Base-by-base conservation (phyloP, 2,329 filamentous ascomycete genomes). In the Coniella vitis region DNA sequence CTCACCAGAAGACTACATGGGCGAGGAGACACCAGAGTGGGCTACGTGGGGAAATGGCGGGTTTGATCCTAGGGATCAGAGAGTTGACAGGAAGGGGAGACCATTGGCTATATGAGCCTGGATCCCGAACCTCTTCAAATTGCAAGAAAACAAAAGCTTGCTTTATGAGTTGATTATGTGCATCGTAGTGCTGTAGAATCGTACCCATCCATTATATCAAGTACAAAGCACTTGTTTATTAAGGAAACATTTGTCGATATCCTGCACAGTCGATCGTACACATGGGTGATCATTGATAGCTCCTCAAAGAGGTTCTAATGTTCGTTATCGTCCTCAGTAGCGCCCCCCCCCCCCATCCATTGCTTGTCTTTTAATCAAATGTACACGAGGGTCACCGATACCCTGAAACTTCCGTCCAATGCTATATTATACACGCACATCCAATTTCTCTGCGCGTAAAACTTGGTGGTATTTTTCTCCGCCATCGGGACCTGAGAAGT, bases 1-100 rank as follows among this genome's bases (percentile, higher is more conserved):
- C 73, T 75, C 71, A 8, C 90, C 91, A 0, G 89, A 95, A 68
- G 90, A 97, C 62, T 97, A 97, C 68, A 87, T 95, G 73, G 87
- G 84, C 4, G 75, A 75, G 36, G 77, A 86, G 57, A 97, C 90
- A 34, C 87, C 90, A 1, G 89, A 95, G 63, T 97, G 91, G 93
- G 91, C 91, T 9, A 81, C 85, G 16, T 97, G 90, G 89, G 93
- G 91, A 0, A 87, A 90, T 56, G 91, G 91, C 2, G 93, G 91
- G 0, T 97, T 97, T 64, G 89, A 97, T 69, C 91, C 91, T 1
- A 76, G 87, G 42, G 93, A 97, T 67, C 80, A 86, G 65, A 78
- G 91, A 55, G 90, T 96, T 8, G 87, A 91, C 65, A 79, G 85
- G 57, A 96, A 95, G 69, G 90, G 90, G 2, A 82, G 83, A 59